Evolutionary conservation across 345 rosid genomes (phyloP).

Genomic region (Boechera divaricarpa): DNA sequence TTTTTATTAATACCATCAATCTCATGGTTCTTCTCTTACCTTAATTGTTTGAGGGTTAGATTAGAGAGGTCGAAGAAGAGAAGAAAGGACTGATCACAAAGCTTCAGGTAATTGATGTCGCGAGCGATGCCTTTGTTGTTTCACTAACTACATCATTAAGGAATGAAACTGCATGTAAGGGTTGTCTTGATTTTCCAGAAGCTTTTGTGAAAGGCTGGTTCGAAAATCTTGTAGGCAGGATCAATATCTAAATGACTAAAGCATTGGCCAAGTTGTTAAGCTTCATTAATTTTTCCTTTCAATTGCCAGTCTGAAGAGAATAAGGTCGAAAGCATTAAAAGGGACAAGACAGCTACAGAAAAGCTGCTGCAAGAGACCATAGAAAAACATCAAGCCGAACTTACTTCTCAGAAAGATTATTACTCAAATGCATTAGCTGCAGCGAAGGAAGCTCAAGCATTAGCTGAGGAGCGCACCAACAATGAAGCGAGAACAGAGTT

Average conservation of each 20-base stretch:
- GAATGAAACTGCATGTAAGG: conserved; percentile 25
- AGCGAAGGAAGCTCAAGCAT: conserved; percentile 93
- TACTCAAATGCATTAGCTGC: conserved; percentile 84
- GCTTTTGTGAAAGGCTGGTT: conserved; percentile 24
- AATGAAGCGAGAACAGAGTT: conserved; percentile 90
- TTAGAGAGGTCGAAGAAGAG: conserved; percentile 96
- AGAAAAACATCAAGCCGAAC: conserved; percentile 91
- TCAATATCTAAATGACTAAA: conserved; percentile 28
- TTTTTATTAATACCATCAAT: conserved; percentile 24
- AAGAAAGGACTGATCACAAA: conserved; percentile 90
- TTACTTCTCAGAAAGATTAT: conserved; percentile 80
- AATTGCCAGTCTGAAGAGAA: conserved; percentile 89
- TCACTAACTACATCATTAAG: neutral
- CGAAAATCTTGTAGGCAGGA: conserved; percentile 14
- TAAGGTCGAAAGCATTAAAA: conserved; percentile 90
- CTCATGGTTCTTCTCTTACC: conserved; percentile 34
- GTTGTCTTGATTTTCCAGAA: conserved; percentile 21
- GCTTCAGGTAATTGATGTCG: conserved; percentile 79
- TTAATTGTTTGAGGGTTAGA: conserved; percentile 57
- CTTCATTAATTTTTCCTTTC: conserved; percentile 25
- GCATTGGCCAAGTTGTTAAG: conserved; percentile 6
- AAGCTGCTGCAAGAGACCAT: conserved; percentile 92
- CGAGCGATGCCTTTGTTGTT: conserved; percentile 14
- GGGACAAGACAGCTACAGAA: conserved; percentile 93
- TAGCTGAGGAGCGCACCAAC: conserved; percentile 91